phyloP scores from a whole-genome alignment of 495 filamentous ascomycete species.

The Penicillium alfredii region DNA sequence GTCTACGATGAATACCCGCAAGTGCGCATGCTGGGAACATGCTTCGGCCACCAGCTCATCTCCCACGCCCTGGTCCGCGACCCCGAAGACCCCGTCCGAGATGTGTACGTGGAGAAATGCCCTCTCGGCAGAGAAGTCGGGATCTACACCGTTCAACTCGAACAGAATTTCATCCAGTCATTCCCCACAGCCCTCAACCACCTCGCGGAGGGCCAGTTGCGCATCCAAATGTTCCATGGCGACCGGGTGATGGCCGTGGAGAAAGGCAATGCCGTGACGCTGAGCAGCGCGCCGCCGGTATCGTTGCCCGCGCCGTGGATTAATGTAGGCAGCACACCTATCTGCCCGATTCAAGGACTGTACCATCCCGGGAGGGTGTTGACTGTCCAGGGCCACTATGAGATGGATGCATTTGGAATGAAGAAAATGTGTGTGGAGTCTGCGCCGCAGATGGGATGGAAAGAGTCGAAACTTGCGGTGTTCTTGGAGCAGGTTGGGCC shows the following conservation, averaged over 20 bases:
- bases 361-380: slow-evolving; percentile 29
- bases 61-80: slow-evolving; percentile 27
- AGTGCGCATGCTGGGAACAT: slow-evolving; percentile 35
- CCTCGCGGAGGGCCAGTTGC: slow-evolving; percentile 15
- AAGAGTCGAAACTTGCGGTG: slow-evolving; percentile 21
- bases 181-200: slow-evolving; percentile 15
- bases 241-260: slow-evolving; percentile 30
- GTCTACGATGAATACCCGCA: slow-evolving; percentile 32
- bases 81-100: slow-evolving; percentile 15
- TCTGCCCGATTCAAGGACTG: slow-evolving; percentile 37
- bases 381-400: slow-evolving; percentile 35
- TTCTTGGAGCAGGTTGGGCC: slow-evolving; percentile 26
- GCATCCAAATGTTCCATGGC: slow-evolving; percentile 36
- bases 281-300: slow-evolving; percentile 20
- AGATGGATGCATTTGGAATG: slow-evolving; percentile 33
- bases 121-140: slow-evolving; percentile 31
- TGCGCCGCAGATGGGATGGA: slow-evolving; percentile 23
- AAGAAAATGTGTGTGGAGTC: slow-evolving; percentile 27
- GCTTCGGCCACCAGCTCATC: slow-evolving; percentile 39
- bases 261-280: slow-evolving; percentile 14
- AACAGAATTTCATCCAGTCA: slow-evolving; percentile 17
- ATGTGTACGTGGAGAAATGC: slow-evolving; percentile 25
- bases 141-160: slow-evolving; percentile 23
- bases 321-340: slow-evolving; percentile 28
- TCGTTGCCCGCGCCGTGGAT: slow-evolving; percentile 25